Conservation (phyloP, 306 rosid species). For the Fragaria ananassa region DNA sequence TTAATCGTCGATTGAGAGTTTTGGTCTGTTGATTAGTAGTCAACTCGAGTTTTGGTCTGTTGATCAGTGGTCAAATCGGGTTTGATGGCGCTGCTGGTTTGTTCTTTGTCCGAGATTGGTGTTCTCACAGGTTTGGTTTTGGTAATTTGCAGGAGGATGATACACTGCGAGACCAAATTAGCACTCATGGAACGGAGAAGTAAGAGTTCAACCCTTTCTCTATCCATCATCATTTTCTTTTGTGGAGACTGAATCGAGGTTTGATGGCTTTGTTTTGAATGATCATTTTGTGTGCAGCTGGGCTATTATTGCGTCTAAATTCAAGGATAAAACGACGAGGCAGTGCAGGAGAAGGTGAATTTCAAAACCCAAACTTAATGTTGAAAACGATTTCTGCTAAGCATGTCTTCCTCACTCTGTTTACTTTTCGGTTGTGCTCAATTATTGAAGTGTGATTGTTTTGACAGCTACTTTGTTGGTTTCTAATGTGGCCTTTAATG, state of each 20-base stretch:
- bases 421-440: background rate
- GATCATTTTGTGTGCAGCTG: conserved; percentile 51
- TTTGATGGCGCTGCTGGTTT: background rate
- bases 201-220: conserved; percentile 29
- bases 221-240: background rate
- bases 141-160: conserved; percentile 85
- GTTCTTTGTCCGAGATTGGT: background rate
- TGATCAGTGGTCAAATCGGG: background rate
- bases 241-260: conserved; percentile 20
- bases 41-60: background rate
- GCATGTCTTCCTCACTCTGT: conserved; percentile 9
- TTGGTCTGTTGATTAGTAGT: background rate
- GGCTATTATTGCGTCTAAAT: conserved; percentile 94
- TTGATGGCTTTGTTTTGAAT: conserved; percentile 19
- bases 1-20: background rate
- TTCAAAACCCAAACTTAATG: conserved; percentile 33
- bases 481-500: conserved; percentile 22
- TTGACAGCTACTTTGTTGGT: conserved; percentile 26
- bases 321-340: conserved; percentile 95
- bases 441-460: conserved; percentile 14
- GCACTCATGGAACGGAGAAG: conserved; percentile 90
- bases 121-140: conserved; percentile 38
- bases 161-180: conserved; percentile 77
- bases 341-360: conserved; percentile 96
- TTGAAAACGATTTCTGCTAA: conserved; percentile 15